These are phyloP conservation scores for Pythium sukuiense DNA, from an alignment of 352 stramenopile genomes.

Conservation along the genomic window DNA sequence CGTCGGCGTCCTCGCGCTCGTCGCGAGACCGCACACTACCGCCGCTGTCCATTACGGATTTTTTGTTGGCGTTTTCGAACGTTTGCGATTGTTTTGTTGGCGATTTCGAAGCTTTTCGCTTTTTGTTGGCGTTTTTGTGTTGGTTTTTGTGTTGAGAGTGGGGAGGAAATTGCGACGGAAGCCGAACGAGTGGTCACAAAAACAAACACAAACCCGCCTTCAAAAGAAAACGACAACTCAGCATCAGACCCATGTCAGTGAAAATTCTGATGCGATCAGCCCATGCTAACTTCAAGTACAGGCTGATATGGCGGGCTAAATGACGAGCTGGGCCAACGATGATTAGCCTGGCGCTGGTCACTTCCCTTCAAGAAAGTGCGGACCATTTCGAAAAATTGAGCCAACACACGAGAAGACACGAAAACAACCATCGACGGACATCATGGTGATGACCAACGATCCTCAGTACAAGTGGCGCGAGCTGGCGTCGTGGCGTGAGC, in stretches of 20 bases:
- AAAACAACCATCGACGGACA: background rate
- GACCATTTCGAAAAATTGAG: background rate
- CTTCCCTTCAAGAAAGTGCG: background rate
- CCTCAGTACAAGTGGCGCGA: background rate
- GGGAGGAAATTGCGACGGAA: background rate
- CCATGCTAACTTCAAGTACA: no score
- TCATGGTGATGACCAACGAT: background rate
- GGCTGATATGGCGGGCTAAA: no score
- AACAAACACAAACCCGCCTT: background rate
- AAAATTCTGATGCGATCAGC: background rate
- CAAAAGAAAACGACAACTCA: background rate
- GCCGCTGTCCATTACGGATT: slow-evolving; percentile 17
- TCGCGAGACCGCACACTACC: slow-evolving; percentile 14
- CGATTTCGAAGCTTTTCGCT: background rate
- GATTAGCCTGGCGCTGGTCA: background rate
- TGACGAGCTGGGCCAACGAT: no score
- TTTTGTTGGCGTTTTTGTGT: background rate
- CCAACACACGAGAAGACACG: no score
- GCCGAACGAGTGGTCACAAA: background rate
- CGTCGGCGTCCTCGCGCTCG: slow-evolving; percentile 1
- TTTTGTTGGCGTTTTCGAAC: slow-evolving; percentile 2
- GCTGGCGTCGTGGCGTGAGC: slow-evolving; percentile 1
- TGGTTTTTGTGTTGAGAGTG: background rate
- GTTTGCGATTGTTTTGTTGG: slow-evolving; percentile 11
- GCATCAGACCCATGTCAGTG: background rate